Conservation (phyloP, 768 basidiomycete species). For the Chalciporus sphaerocephalus region DNA sequence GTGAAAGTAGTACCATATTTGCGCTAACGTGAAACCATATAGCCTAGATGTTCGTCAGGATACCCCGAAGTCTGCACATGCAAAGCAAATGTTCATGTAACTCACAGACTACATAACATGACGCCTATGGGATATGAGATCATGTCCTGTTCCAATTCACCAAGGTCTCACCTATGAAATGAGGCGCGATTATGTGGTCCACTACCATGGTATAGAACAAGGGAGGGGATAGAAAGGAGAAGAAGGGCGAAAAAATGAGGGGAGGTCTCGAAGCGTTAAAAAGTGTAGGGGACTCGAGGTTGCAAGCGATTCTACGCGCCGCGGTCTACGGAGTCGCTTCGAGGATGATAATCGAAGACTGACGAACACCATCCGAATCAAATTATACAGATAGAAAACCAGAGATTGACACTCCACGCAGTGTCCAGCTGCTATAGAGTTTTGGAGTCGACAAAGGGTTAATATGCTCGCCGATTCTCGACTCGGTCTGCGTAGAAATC, state of each 20-base stretch:
- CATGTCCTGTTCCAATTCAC: not conserved
- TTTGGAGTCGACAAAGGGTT: too few species aligned
- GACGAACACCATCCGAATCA: too few species aligned
- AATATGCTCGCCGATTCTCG: not conserved
- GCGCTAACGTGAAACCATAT: constrained; percentile 34
- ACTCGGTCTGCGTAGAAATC: not conserved
- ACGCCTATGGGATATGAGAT: constrained; percentile 24
- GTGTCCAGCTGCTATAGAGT: too few species aligned
- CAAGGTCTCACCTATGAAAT: constrained; percentile 23
- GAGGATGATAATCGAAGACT: constrained; percentile 30
- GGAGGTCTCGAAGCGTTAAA: constrained; percentile 7
- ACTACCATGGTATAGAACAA: constrained; percentile 10
- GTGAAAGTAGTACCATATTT: constrained; percentile 33
- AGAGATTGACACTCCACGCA: too few species aligned
- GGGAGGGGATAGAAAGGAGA: not conserved
- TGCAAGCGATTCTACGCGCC: constrained; percentile 24
- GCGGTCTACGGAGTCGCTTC: constrained; percentile 30
- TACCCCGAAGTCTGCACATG: not conserved
- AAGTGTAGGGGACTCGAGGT: constrained; percentile 1
- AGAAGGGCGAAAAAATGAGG: not conserved
- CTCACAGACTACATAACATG: constrained; percentile 31
- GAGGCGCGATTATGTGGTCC: constrained; percentile 23
- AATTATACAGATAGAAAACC: too few species aligned
- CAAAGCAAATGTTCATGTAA: not conserved
- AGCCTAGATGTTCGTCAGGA: constrained; percentile 16